A percentile compares a stretch with the other conserved stretches of the same genome.
These are phyloP conservation scores for Blastocystis hominis DNA, from an alignment of 352 stramenopile genomes.

Conservation along the genomic window DNA sequence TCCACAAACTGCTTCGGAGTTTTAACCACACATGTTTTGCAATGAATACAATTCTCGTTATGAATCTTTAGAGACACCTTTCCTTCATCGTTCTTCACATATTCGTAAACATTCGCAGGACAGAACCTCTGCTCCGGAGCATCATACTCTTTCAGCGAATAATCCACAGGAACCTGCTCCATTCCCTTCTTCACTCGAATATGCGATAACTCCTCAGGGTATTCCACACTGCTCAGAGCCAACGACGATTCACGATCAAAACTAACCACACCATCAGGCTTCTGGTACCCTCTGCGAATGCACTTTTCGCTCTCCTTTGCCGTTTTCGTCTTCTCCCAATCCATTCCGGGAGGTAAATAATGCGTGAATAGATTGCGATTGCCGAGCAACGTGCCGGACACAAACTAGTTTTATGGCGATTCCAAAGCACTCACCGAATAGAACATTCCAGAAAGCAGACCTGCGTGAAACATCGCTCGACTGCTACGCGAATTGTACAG, in stretches of 20 bases:
- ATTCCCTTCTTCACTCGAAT: slow-evolving; percentile 83
- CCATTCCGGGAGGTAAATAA: slow-evolving; percentile 56
- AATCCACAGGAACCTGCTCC: slow-evolving; percentile 67
- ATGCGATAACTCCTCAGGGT: slow-evolving; percentile 90
- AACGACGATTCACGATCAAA: slow-evolving; percentile 26
- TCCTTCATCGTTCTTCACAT: slow-evolving; percentile 79
- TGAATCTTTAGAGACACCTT: slow-evolving; percentile 88
- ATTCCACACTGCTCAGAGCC: slow-evolving; percentile 74
- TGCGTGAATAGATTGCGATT: background rate
- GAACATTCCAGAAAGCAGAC: slow-evolving; percentile 13
- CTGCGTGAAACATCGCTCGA: slow-evolving; percentile 10
- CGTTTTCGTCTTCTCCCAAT: slow-evolving; percentile 81
- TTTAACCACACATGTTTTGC: slow-evolving; percentile 98
- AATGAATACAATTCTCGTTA: slow-evolving; percentile 96
- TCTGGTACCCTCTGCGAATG: slow-evolving; percentile 73
- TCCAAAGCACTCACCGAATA: background rate
- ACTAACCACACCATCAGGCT: slow-evolving; percentile 87
- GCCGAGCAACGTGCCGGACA: background rate
- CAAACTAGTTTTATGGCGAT: background rate
- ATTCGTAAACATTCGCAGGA: slow-evolving; percentile 92
- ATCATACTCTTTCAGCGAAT: slow-evolving; percentile 80
- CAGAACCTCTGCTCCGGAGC: slow-evolving; percentile 94
- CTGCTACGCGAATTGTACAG: background rate
- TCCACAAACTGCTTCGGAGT: slow-evolving; percentile 96
- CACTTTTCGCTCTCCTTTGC: slow-evolving; percentile 78